Evolutionary conservation across 1,139 yeast genomes (phyloP).

Genomic region (Blastobotrys apis): DNA sequence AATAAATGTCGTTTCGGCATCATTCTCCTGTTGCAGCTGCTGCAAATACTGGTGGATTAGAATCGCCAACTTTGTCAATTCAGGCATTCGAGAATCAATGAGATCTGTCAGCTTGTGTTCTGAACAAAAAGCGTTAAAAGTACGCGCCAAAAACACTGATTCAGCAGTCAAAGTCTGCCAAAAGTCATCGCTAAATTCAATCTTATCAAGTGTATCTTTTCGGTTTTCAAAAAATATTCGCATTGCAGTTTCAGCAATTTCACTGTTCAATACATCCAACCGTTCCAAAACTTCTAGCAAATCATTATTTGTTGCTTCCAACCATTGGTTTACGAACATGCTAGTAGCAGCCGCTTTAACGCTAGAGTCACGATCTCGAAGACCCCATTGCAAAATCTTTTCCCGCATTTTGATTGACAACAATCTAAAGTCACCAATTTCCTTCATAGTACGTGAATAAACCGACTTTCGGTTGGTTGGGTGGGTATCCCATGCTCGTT

Average conservation of each 20-base stretch:
- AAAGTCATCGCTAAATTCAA: constrained; percentile 53
- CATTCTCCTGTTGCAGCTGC: constrained; percentile 44
- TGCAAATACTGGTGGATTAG: constrained; percentile 51
- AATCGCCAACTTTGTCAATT: constrained; percentile 66
- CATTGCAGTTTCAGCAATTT: constrained; percentile 59
- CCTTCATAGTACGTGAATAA: constrained; percentile 63
- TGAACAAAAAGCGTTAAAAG: constrained; percentile 61
- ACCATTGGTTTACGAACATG: constrained; percentile 72
- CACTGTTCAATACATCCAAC: constrained; percentile 61
- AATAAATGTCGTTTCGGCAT: constrained; percentile 65
- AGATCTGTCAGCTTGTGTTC: constrained; percentile 50
- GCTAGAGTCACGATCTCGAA: constrained; percentile 73
- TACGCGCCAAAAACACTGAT: constrained; percentile 64
- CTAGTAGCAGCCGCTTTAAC: constrained; percentile 71
- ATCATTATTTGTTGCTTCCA: constrained; percentile 63
- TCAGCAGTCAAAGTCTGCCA: constrained; percentile 76
- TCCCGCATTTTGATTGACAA: constrained; percentile 61
- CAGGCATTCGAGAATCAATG: constrained; percentile 75
- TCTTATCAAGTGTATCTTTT: constrained; percentile 54
- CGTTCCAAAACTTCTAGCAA: constrained; percentile 66
- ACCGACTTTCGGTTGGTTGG: constrained; percentile 67
- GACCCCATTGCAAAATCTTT: constrained; percentile 72
- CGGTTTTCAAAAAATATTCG: constrained; percentile 56
- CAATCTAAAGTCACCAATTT: constrained; percentile 61
- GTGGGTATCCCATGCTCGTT: constrained; percentile 79